These are phyloP conservation scores for Phialocephala subalpina DNA, from an alignment of 2,329 filamentous ascomycete species.

Conservation along the genomic window DNA sequence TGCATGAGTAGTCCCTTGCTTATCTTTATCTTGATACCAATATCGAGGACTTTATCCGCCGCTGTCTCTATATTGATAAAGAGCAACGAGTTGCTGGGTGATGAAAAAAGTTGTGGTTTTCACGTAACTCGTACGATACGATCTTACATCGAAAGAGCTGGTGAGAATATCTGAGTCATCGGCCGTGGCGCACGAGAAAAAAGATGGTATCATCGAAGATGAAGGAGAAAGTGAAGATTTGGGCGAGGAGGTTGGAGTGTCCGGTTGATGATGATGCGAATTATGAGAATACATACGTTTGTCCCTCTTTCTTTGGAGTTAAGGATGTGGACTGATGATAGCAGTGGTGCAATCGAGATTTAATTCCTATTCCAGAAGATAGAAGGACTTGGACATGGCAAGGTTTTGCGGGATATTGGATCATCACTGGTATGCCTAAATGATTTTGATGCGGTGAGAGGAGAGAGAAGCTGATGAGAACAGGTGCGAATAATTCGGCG, in stretches of 20 bases:
- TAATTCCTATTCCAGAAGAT: constrained; percentile 36
- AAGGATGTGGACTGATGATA: constrained; percentile 10
- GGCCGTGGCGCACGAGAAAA: neutral
- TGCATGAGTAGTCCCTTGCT: neutral
- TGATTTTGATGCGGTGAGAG: constrained; percentile 8
- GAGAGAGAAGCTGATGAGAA: constrained; percentile 21
- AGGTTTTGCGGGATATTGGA: constrained; percentile 44
- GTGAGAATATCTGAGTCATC: neutral
- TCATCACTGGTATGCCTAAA: constrained; percentile 37
- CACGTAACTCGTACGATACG: too few species aligned
- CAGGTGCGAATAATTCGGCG: constrained; percentile 40
- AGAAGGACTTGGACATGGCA: constrained; percentile 43
- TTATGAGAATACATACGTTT: constrained; percentile 37
- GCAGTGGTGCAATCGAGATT: constrained; percentile 37
- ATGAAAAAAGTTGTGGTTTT: neutral
- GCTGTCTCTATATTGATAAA: neutral
- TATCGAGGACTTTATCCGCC: neutral
- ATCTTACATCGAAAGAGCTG: neutral
- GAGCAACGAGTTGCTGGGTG: neutral
- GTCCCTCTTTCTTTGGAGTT: neutral
- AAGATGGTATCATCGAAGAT: constrained; percentile 32
- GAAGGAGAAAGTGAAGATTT: constrained; percentile 30
- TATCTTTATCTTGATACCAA: neutral
- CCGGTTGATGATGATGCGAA: constrained; percentile 37
- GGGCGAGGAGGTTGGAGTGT: constrained; percentile 34